phyloP scores from a whole-genome alignment of 2,329 filamentous ascomycete species.

The Gyromitra esculenta region DNA sequence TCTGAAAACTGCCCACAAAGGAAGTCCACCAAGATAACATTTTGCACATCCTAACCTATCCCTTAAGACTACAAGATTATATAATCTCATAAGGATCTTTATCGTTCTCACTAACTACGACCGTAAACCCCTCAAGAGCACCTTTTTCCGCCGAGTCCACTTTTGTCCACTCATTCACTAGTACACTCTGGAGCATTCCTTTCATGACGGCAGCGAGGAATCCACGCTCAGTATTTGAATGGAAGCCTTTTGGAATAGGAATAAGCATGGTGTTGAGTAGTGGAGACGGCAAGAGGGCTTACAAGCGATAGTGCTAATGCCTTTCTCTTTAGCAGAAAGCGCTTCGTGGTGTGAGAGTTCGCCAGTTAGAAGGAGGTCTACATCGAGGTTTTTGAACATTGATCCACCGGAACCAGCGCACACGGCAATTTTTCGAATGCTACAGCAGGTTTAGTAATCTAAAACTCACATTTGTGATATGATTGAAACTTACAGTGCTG shows the following conservation, averaged over 20 bases:
- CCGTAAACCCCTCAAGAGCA: conserved; percentile 65
- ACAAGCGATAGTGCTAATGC: conserved; percentile 77
- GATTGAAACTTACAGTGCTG: conserved; percentile 10
- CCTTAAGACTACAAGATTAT: conserved; percentile 40
- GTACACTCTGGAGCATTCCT: conserved; percentile 69
- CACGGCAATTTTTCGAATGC: conserved; percentile 55
- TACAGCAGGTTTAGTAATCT: neutral
- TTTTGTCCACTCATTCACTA: conserved; percentile 68
- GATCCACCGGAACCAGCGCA: conserved; percentile 82
- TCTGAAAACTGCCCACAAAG: neutral
- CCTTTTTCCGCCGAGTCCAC: conserved; percentile 58
- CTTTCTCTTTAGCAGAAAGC: conserved; percentile 83
- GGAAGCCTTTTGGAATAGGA: conserved; percentile 71
- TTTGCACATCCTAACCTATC: neutral
- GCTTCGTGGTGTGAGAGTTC: conserved; percentile 95
- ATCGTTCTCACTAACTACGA: conserved; percentile 81
- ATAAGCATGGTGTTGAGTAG: neutral
- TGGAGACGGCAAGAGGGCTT: neutral
- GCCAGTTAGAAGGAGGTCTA: conserved; percentile 87
- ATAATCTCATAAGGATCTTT: conserved; percentile 88
- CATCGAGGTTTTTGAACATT: conserved; percentile 74
- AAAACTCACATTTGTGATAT: neutral
- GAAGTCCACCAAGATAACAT: neutral
- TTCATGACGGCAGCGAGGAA: conserved; percentile 79
- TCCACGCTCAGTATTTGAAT: conserved; percentile 89